A percentile compares a stretch with the other conserved stretches of the same genome.
phyloP scores from a whole-genome alignment of 164 flowering plant genomes.

The Cinnamomum micranthum region DNA sequence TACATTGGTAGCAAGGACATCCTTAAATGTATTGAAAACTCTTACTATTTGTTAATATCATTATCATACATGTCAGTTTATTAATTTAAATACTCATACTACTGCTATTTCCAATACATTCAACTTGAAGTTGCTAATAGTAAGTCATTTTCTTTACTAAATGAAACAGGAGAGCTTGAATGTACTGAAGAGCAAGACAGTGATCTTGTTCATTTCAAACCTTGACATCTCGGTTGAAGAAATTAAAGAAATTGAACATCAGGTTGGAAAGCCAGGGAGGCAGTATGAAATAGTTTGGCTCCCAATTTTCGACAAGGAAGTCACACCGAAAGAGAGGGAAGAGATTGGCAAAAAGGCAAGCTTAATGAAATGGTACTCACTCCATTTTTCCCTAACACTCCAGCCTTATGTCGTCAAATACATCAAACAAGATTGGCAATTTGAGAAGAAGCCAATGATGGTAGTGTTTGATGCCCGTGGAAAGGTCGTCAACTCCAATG shows the following conservation, averaged over 20 bases:
- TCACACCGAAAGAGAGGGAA: not conserved
- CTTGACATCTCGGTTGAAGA: conserved; percentile 57
- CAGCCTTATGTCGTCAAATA: conserved; percentile 32
- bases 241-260: conserved; percentile 17
- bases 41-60: no score
- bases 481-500: conserved; percentile 15
- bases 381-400: conserved; percentile 39
- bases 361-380: conserved; percentile 63
- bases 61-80: no score
- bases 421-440: conserved; percentile 21
- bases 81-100: no score
- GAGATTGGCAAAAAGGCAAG: conserved; percentile 1
- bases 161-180: conserved; percentile 50
- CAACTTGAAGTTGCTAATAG: no score
- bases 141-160: no score
- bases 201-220: conserved; percentile 71
- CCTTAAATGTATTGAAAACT: no score
- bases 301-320: conserved; percentile 52
- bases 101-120: no score
- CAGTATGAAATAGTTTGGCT: conserved; percentile 83
- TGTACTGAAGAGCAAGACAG: conserved; percentile 58
- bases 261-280: conserved; percentile 37
- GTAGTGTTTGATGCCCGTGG: conserved; percentile 35
- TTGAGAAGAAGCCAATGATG: conserved; percentile 25
- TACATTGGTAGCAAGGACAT: no score